These are phyloP conservation scores for Digitaria exilis DNA, from an alignment of 202 grass and related monocot genomes.

Conservation along the genomic window DNA sequence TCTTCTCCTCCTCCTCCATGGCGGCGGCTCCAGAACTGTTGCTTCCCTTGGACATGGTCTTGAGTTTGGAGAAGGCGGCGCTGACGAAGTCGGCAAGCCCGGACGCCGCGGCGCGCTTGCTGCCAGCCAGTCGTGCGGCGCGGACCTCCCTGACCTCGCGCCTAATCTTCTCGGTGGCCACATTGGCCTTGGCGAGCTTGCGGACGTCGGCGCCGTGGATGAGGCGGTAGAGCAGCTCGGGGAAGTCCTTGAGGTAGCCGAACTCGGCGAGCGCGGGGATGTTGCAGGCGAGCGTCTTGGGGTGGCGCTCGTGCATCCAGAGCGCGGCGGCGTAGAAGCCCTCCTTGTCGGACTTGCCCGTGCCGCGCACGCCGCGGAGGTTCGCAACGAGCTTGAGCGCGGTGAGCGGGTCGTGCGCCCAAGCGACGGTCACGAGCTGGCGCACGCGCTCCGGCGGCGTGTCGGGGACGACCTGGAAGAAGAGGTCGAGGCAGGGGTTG, in stretches of 20 bases:
- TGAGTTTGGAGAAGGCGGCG: too few relatives aligned
- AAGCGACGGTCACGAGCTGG: conserved; percentile 48
- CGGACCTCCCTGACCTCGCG: too few relatives aligned
- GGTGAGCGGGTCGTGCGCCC: conserved; percentile 51
- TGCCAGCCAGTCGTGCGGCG: neutral
- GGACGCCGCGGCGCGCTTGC: too few relatives aligned
- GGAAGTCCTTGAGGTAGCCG: neutral
- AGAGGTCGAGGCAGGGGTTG: neutral
- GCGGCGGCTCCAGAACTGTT: too few relatives aligned
- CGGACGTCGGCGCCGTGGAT: too few relatives aligned
- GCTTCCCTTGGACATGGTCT: too few relatives aligned
- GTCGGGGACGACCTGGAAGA: neutral
- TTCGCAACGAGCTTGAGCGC: conserved; percentile 52
- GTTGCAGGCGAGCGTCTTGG: conserved; percentile 52
- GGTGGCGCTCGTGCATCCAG: conserved; percentile 55
- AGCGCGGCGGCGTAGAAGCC: conserved; percentile 75
- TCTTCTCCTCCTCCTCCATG: too few relatives aligned
- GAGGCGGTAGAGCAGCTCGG: neutral
- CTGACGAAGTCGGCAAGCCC: too few relatives aligned
- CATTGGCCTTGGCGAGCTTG: neutral
- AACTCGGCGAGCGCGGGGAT: conserved; percentile 39
- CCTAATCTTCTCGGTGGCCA: neutral
- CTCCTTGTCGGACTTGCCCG: conserved; percentile 81
- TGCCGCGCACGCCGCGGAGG: conserved; percentile 64
- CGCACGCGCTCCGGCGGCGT: neutral